These are phyloP conservation scores for Rhizophagus clarus DNA, from an alignment of 192 early-diverging fungal species.

Conservation along the genomic window DNA sequence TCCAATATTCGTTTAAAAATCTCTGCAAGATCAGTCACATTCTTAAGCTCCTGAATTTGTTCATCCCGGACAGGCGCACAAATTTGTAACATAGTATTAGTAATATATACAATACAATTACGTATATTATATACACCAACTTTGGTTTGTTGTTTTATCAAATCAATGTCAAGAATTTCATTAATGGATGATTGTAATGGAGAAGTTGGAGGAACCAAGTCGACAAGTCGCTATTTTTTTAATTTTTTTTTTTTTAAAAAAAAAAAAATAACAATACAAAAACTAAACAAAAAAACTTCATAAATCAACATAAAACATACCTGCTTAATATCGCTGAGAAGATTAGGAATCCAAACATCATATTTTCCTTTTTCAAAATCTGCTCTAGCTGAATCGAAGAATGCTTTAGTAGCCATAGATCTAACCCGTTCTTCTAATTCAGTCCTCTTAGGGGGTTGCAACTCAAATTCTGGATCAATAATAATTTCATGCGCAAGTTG, in stretches of 20 bases:
- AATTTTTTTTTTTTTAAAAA: constrained; percentile 11
- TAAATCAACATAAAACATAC: constrained; percentile 37
- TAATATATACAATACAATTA: constrained; percentile 47
- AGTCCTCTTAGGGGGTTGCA: constrained; percentile 42
- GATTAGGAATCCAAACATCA: constrained; percentile 49
- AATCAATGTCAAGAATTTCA: constrained; percentile 66
- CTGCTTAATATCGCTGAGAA: constrained; percentile 59
- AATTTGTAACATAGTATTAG: constrained; percentile 64
- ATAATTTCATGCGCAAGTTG: constrained; percentile 76
- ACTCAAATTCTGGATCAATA: constrained; percentile 69
- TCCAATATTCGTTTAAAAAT: constrained; percentile 52
- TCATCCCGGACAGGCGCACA: constrained; percentile 81
- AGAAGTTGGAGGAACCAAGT: constrained; percentile 61
- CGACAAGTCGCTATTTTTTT: constrained; percentile 58
- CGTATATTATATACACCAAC: constrained; percentile 58
- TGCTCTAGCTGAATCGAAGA: constrained; percentile 67
- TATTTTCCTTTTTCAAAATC: constrained; percentile 57
- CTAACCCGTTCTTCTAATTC: constrained; percentile 60
- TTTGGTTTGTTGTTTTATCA: constrained; percentile 68
- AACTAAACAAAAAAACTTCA: background rate
- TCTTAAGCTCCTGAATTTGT: constrained; percentile 38
- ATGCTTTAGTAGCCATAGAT: constrained; percentile 66
- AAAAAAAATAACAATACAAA: background rate
- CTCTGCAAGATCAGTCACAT: constrained; percentile 48
- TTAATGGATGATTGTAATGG: constrained; percentile 58